Percentiles rank a stretch among this genome's conserved stretches.
Conservation (phyloP, 768 basidiomycete species). For the Macrolepiota dolichaula region DNA sequence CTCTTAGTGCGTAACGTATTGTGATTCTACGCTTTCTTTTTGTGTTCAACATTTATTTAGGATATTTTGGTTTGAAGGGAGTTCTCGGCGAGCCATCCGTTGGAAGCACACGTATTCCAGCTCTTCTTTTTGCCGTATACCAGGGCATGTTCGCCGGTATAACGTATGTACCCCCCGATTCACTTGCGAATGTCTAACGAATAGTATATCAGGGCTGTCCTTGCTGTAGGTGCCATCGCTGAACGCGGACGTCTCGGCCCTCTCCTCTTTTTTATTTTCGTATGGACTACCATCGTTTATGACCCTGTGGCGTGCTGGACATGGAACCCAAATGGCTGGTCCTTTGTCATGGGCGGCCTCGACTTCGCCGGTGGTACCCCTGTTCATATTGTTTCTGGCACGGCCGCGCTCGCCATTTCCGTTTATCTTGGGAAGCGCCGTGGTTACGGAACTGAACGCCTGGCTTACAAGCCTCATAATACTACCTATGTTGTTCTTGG, state of each 20-base stretch:
- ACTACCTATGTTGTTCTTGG: conserved; percentile 92
- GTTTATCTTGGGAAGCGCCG: conserved; percentile 88
- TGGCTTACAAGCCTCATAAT: conserved; percentile 93
- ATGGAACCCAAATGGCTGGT: conserved; percentile 84
- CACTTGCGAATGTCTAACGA: conserved; percentile 13
- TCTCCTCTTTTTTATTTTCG: conserved; percentile 83
- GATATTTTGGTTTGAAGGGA: conserved; percentile 78
- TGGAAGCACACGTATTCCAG: conserved; percentile 68
- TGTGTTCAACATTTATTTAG: conserved; percentile 30
- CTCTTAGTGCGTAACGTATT: conserved; percentile 55
- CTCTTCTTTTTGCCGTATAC: conserved; percentile 78
- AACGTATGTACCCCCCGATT: conserved; percentile 47
- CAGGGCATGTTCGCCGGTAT: conserved; percentile 91
- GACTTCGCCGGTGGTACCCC: conserved; percentile 97
- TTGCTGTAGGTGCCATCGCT: conserved; percentile 90
- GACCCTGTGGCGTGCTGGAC: conserved; percentile 97
- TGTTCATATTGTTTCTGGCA: conserved; percentile 94
- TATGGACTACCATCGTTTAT: conserved; percentile 88
- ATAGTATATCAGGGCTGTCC: conserved; percentile 57
- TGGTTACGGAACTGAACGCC: conserved; percentile 86
- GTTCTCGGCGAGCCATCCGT: conserved; percentile 76
- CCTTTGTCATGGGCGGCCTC: conserved; percentile 73
- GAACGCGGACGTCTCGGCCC: conserved; percentile 88
- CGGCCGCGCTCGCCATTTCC: conserved; percentile 87
- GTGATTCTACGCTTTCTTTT: not conserved